These are phyloP conservation scores for Pichia sp. DNA, from an alignment of 1,139 yeast species.

Conservation along the genomic window DNA sequence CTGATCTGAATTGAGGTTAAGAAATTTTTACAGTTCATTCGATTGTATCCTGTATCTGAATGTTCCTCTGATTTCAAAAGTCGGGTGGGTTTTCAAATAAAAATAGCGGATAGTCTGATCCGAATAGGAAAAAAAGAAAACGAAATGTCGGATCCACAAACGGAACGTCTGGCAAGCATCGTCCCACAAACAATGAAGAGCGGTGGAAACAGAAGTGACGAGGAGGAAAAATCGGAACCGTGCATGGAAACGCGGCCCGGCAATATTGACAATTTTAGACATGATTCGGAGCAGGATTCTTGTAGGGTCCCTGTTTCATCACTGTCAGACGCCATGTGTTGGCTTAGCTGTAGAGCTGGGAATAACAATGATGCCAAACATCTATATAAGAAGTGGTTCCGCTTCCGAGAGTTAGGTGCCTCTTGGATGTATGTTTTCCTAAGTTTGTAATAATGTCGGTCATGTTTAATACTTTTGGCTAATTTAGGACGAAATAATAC, in stretches of 20 bases:
- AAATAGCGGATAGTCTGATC: not conserved
- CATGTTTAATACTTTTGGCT: too few species aligned
- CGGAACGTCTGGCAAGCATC: not conserved
- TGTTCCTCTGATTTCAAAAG: too few species aligned
- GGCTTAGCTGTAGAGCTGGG: not conserved
- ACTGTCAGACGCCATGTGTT: not conserved
- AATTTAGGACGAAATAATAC: too few species aligned
- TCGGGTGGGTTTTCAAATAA: not conserved
- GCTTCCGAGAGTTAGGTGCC: too few species aligned
- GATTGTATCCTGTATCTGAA: not conserved
- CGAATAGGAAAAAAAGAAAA: not conserved
- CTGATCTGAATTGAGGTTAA: not conserved
- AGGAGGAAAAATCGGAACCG: slow-evolving; percentile 8
- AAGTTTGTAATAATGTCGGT: too few species aligned
- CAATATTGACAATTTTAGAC: not conserved
- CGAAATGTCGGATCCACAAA: not conserved
- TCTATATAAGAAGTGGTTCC: not conserved
- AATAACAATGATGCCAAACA: not conserved
- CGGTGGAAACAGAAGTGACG: slow-evolving; percentile 5
- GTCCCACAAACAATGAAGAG: not conserved
- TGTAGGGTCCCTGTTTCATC: not conserved
- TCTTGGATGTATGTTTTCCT: too few species aligned
- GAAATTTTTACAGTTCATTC: not conserved
- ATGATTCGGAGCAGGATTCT: not conserved
- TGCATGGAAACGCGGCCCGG: not conserved